Conservation (phyloP, 495 filamentous ascomycete species). For the Gamarada debralockiae region DNA sequence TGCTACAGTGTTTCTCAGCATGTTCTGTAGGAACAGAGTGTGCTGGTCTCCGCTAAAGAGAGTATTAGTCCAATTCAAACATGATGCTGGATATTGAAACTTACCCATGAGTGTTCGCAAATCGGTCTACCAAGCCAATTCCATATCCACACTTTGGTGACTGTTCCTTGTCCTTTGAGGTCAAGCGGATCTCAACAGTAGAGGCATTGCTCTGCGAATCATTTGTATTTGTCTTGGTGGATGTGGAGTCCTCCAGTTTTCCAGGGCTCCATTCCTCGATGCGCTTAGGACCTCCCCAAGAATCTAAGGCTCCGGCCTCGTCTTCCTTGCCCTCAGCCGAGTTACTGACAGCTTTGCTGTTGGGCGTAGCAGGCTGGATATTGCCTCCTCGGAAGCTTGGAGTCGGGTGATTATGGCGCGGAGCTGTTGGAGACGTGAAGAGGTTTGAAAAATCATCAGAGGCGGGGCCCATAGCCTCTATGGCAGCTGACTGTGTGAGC, state of each 20-base stretch:
- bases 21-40: constrained; percentile 23
- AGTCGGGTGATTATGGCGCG: constrained; percentile 2
- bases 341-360: not conserved
- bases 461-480: not conserved
- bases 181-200: constrained; percentile 11
- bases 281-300: not conserved
- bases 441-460: constrained; percentile 9
- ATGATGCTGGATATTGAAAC: not conserved
- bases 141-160: constrained; percentile 6
- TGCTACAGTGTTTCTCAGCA: constrained; percentile 19
- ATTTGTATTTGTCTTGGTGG: not conserved
- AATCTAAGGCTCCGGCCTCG: not conserved
- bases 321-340: not conserved
- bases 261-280: not conserved
- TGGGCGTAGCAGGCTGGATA: not conserved
- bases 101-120: constrained; percentile 20
- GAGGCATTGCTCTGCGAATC: constrained; percentile 6
- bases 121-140: constrained; percentile 9
- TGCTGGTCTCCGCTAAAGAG: constrained; percentile 13
- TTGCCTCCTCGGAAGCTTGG: not conserved
- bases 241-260: no score
- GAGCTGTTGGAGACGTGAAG: constrained; percentile 1
- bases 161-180: not conserved
- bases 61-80: not conserved
- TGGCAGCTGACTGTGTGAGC: no score